Base-by-base conservation (phyloP, 2,329 filamentous ascomycete species). In the Cordyceps fumosorosea region DNA sequence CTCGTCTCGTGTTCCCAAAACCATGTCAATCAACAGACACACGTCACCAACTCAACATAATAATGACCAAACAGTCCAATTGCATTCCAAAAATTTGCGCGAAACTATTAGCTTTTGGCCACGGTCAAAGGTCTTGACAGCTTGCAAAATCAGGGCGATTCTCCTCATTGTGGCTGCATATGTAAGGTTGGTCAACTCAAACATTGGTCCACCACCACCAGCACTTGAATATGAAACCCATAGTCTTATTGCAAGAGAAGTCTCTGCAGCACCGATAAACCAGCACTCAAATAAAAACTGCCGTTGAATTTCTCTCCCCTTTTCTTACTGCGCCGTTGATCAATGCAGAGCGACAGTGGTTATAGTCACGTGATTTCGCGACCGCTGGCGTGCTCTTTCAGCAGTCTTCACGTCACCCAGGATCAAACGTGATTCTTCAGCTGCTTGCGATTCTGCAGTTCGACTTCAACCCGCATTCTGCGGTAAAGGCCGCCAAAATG, bases 401-500 rank as follows among this genome's bases (percentile, higher is more conserved):
- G 32, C n/a, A 22, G 40, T 16, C 44, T 51, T 61, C 52, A 56
- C 51, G 59, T 29, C 32, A 44, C 11, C 44, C 42, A 34, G 29
- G 20, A 24, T 50, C 45, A 50, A 56, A 14, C 50, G 42, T 61
- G 42, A 40, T 55, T 61, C 40, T 50, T 32, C 20, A 55, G 50
- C 51, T 42, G 29, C 51, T 16, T 42, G 45, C 18, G 52, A 44
- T 42, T 44, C 12, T 50, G 44, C 51, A 29, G 24, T 24, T 40
- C 18, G n/a, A 56, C 8, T 18, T 5, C 20, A 29, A 48, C 29
- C 60, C 45, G 54, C 53, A 26, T 57, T 62, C 34, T 54, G 55
- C 48, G 37, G 26, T 50, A 20, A 59, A 55, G 29, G 29, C 64
- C 55, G 64, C 57, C 72, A 73, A 63, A 62, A 81, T 82, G 80